Conservation (phyloP, 768 basidiomycete genomes). For the Xanthoconium stramineum region DNA sequence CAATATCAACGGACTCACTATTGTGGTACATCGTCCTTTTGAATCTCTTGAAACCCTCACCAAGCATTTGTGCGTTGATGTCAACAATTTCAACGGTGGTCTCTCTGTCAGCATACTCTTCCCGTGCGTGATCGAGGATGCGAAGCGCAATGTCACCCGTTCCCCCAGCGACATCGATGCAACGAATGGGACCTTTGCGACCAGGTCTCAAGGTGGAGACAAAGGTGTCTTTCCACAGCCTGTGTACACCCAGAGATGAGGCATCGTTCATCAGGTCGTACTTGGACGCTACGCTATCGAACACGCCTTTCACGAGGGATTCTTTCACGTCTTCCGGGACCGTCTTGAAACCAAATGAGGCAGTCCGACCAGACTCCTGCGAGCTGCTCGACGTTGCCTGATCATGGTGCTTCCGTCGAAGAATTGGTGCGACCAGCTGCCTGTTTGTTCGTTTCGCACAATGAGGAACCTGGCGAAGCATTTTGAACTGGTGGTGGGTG, state of each 20-base stretch:
- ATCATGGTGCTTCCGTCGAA: constrained; percentile 24
- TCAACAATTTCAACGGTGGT: constrained; percentile 88
- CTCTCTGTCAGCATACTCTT: constrained; percentile 87
- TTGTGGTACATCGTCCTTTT: constrained; percentile 98
- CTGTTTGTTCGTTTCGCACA: constrained; percentile 14
- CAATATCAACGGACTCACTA: constrained; percentile 49
- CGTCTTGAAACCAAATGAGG: constrained; percentile 92
- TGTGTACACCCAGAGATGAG: constrained; percentile 94
- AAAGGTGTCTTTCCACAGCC: constrained; percentile 95
- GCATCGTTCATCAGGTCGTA: constrained; percentile 99
- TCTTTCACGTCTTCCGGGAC: constrained; percentile 88
- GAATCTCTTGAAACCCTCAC: constrained; percentile 85
- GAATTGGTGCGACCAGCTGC: constrained; percentile 7
- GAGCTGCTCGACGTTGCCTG: constrained; percentile 8
- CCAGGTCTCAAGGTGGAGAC: constrained; percentile 76
- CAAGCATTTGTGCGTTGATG: constrained; percentile 94
- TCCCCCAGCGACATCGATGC: constrained; percentile 96
- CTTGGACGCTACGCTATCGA: constrained; percentile 90
- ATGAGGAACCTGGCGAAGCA: constrained; percentile 16
- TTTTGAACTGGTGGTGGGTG: not conserved
- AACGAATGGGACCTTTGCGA: constrained; percentile 66
- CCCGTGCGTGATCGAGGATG: constrained; percentile 86
- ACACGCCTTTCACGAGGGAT: constrained; percentile 85
- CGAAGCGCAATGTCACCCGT: constrained; percentile 97
- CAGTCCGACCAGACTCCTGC: constrained; percentile 39